phyloP scores from a whole-genome alignment of 2,329 filamentous ascomycete species.

The Endocalyx cinctus region DNA sequence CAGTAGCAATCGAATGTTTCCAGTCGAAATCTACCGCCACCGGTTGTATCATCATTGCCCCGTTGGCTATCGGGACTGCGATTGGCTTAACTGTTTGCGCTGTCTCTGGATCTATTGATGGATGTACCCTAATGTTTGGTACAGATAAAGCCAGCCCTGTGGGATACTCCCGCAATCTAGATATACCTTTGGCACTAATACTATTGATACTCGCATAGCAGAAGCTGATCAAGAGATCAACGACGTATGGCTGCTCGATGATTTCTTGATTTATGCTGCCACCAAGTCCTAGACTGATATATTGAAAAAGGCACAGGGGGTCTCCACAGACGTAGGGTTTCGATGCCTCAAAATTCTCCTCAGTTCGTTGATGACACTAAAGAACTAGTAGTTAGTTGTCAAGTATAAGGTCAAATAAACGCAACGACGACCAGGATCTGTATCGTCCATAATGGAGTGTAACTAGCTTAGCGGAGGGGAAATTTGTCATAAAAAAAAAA shows the following conservation, averaged over 20 bases:
- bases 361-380: conserved; percentile 68
- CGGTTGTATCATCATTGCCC: conserved; percentile 16
- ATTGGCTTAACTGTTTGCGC: not conserved
- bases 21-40: conserved; percentile 11
- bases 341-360: conserved; percentile 61
- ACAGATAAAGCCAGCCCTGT: conserved; percentile 28
- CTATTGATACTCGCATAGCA: conserved; percentile 68
- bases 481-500: too few species aligned
- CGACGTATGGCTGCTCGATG: conserved; percentile 69
- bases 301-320: conserved; percentile 78
- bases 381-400: too few species aligned
- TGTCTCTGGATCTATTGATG: too few species aligned
- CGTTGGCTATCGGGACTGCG: not conserved
- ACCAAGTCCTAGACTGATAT: conserved; percentile 80
- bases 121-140: conserved; percentile 16
- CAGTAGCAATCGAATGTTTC: conserved; percentile 4
- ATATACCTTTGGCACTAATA: too few species aligned
- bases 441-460: too few species aligned
- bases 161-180: conserved; percentile 37
- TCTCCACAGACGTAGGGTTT: conserved; percentile 77
- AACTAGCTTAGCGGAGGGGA: too few species aligned
- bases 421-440: too few species aligned
- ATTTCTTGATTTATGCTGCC: conserved; percentile 84
- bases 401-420: too few species aligned
- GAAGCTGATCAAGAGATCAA: conserved; percentile 80